Percentiles rank a stretch among this genome's conserved stretches.
phyloP scores from a whole-genome alignment of 139 green algal genomes.

The Chlorella sorokiniana region DNA sequence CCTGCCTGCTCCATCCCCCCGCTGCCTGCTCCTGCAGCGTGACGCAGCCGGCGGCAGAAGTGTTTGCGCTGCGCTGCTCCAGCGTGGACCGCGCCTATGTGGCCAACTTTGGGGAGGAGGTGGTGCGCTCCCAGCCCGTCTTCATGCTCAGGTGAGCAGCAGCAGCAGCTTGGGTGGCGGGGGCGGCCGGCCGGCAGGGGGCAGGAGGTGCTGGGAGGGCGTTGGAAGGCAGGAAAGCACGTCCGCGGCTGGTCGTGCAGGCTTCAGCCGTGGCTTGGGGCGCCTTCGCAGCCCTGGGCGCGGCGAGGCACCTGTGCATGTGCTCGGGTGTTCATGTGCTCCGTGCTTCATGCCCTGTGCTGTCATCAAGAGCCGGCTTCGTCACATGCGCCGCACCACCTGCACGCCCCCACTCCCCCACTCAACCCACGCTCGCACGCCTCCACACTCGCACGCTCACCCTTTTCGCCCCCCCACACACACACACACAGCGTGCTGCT shows the following conservation, averaged over 20 bases:
- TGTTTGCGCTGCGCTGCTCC: conserved; percentile 54
- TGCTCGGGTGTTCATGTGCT: no score
- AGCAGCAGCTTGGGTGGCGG: not conserved
- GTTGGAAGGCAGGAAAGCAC: not conserved
- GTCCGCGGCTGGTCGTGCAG: no score
- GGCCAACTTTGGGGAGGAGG: conserved; percentile 91
- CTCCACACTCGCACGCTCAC: not conserved
- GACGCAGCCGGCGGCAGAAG: conserved; percentile 74
- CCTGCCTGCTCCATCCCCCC: not conserved
- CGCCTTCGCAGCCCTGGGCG: no score
- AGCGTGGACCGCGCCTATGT: conserved; percentile 69
- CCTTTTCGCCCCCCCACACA: not conserved
- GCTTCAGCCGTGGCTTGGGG: no score
- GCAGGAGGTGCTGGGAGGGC: not conserved
- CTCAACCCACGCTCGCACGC: not conserved
- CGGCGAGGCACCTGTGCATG: no score
- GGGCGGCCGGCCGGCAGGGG: no score
- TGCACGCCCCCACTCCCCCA: not conserved
- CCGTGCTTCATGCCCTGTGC: no score
- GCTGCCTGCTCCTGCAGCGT: conserved; percentile 32
- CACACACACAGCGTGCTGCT: conserved; percentile 56
- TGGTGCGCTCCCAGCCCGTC: conserved; percentile 79
- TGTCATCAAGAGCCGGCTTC: no score
- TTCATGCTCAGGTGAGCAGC: conserved; percentile 59
- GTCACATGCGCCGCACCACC: no score